Evolutionary conservation across 1,284 basidiomycete genomes (phyloP), one percentile per base, ranked within the genome.

Genomic region (Stereum hirsutum): DNA sequence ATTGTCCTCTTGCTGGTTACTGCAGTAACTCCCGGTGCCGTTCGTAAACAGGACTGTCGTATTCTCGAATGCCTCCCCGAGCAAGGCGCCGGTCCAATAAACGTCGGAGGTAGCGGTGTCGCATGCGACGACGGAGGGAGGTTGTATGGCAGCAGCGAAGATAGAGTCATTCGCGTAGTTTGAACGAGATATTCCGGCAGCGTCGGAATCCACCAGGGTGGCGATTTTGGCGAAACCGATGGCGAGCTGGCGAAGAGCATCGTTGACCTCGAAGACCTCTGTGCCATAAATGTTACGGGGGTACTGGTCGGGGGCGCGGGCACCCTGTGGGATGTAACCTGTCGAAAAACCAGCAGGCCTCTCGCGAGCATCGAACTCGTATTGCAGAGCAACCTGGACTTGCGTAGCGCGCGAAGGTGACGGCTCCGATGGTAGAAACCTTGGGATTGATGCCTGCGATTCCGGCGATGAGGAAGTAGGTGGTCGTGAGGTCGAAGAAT

Each of bases 181-280:
- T 1, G 54, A 51, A 14, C 69, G 65, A 48, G 61, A 65, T 19
- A 56, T 49, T 34, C 54, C 48, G 0, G 67, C 62, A 1, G 35
- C 54, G 2, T 45, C 41, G 5, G 60, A 59, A 54, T 72, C 69
- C 42, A 59, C 61, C 14, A 74, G 56, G 14, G 26, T 54, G 15
- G 68, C 59, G 5, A 50, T 55, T 37, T 55, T 52, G 0, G 64
- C 62, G 41, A 64, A 54, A n/a, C 43, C 46, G 19, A 62, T 48
- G 2, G 62, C 69, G 12, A 54, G 48, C 36, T 64, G 59, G n/a
- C 68, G 60, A 12, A 75, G 57, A 43, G 60, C 61, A 26, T 67
- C 65, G 56, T 74, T 74, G 43, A 75, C 54, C 54, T 70, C 68
- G 51, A 67, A 74, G 7, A 74, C 63, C 56, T 75, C 72, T 11